A percentile compares a stretch with the other conserved stretches of the same genome.
Evolutionary conservation across 2,329 filamentous ascomycete genomes (phyloP).

Genomic region (Drechslerella coelobrocha): DNA sequence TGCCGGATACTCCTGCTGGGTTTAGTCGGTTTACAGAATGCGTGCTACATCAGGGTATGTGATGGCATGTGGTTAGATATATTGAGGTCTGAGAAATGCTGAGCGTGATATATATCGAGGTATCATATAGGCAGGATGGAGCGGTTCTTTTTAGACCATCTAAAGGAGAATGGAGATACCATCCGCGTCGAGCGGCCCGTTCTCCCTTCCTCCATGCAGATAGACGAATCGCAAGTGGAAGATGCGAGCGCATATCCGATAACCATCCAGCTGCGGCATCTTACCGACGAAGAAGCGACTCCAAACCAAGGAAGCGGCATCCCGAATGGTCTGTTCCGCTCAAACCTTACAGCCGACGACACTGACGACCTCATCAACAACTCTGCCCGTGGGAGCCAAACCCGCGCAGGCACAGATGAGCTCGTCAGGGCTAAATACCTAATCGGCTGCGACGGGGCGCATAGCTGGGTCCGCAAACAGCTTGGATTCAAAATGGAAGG

Average conservation of each 20-base stretch:
- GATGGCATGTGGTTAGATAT: not conserved
- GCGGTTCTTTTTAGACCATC: constrained; percentile 69
- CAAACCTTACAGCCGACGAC: constrained; percentile 67
- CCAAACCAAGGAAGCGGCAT: constrained; percentile 58
- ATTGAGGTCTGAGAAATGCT: not conserved
- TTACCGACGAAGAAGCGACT: constrained; percentile 67
- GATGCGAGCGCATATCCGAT: constrained; percentile 67
- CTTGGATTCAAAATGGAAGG: constrained; percentile 67
- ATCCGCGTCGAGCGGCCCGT: constrained; percentile 68
- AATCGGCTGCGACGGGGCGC: constrained; percentile 73
- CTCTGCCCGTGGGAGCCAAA: constrained; percentile 51
- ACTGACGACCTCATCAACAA: constrained; percentile 56
- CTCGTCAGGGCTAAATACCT: constrained; percentile 68
- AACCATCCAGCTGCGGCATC: constrained; percentile 66
- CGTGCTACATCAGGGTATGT: constrained; percentile 71
- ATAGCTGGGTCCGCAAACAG: constrained; percentile 69
- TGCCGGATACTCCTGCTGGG: constrained; percentile 69
- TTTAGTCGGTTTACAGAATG: constrained; percentile 70
- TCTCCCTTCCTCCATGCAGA: constrained; percentile 65
- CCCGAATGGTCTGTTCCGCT: constrained; percentile 67
- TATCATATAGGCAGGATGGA: constrained; percentile 63
- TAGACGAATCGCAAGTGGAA: constrained; percentile 64
- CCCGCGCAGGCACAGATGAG: constrained; percentile 58
- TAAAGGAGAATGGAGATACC: constrained; percentile 64
- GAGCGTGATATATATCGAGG: not conserved